Percentiles rank a stretch among this genome's conserved stretches.
phyloP scores from a whole-genome alignment of 805 yeast species.

The Spathaspora arborariae region DNA sequence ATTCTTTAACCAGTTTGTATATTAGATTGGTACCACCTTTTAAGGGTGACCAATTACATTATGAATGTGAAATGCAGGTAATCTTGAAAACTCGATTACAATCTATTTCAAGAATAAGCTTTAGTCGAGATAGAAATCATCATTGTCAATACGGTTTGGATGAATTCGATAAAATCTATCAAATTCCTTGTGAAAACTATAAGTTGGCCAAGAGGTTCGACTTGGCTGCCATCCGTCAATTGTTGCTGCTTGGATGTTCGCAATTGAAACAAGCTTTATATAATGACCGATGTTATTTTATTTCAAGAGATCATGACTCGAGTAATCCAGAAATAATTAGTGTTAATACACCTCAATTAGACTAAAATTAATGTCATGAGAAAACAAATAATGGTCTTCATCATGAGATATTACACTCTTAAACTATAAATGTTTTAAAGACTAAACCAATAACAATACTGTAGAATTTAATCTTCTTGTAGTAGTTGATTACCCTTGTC shows the following conservation, averaged over 20 bases:
- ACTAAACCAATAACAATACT: too few species aligned
- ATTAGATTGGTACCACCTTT: neutral
- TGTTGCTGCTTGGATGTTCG: neutral
- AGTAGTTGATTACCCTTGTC: neutral
- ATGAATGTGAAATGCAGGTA: neutral
- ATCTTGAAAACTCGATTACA: neutral
- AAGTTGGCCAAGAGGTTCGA: neutral
- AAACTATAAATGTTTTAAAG: too few species aligned
- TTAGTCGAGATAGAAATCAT: neutral
- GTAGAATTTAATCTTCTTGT: too few species aligned
- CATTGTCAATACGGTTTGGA: neutral
- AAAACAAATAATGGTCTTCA: too few species aligned
- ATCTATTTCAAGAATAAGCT: neutral
- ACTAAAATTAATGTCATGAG: too few species aligned
- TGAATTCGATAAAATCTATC: neutral
- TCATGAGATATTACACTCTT: too few species aligned
- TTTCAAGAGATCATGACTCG: neutral
- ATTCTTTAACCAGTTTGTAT: neutral
- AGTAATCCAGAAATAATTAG: neutral
- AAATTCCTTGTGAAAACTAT: neutral
- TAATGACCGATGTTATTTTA: neutral
- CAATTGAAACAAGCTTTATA: neutral
- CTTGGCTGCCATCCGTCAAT: neutral
- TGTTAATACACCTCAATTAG: too few species aligned
- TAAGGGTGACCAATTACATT: neutral